These are phyloP conservation scores for Oryza australiensis DNA, from an alignment of 176 grass and related monocot genomes.

Conservation along the genomic window DNA sequence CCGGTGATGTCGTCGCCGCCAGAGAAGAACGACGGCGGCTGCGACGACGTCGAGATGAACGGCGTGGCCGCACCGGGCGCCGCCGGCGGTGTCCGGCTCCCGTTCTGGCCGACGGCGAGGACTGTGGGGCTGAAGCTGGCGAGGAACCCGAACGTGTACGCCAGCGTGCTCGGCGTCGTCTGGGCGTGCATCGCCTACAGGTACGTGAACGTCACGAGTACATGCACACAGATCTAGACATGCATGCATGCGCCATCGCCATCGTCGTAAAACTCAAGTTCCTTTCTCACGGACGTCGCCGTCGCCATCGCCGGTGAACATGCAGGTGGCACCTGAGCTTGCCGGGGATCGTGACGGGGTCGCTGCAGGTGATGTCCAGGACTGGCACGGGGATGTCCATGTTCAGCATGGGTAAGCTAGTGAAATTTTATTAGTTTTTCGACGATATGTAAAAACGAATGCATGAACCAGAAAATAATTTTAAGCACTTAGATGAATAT, in stretches of 20 bases:
- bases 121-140: slow-evolving; percentile 61
- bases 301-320: too few species aligned
- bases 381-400: slow-evolving; percentile 69
- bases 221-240: neutral
- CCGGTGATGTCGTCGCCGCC: neutral
- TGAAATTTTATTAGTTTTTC: too few species aligned
- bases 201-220: slow-evolving; percentile 47
- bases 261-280: neutral
- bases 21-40: neutral
- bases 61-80: neutral
- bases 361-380: slow-evolving; percentile 74
- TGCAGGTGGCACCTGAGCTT: slow-evolving; percentile 67
- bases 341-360: slow-evolving; percentile 64
- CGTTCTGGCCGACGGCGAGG: slow-evolving; percentile 39
- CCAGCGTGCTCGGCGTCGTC: slow-evolving; percentile 66
- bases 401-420: slow-evolving; percentile 86
- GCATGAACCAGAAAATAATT: too few species aligned
- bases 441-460: too few species aligned
- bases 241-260: neutral
- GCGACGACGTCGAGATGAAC: slow-evolving; percentile 34
- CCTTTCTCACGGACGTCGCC: neutral
- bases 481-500: too few species aligned
- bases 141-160: slow-evolving; percentile 71
- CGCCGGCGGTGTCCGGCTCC: neutral
- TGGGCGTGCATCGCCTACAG: slow-evolving; percentile 66